phyloP scores from a whole-genome alignment of 805 yeast genomes.

The Teunomyces stri region DNA sequence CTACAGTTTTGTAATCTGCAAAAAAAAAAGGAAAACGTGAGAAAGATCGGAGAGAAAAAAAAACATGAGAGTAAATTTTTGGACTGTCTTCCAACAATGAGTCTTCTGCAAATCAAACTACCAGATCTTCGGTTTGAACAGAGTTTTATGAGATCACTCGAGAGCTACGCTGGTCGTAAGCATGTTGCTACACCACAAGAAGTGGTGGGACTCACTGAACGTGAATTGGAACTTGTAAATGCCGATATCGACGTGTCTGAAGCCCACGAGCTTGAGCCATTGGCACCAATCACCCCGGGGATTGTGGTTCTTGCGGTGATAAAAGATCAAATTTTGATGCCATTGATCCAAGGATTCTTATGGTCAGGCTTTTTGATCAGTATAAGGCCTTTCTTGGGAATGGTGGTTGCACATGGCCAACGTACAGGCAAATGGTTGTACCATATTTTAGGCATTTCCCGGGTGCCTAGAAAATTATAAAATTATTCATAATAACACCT shows the following conservation, averaged over 20 bases:
- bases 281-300: conserved; percentile 41
- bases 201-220: conserved; percentile 7
- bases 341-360: conserved; percentile 51
- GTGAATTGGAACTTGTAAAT: conserved; percentile 10
- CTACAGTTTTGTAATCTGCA: conserved; percentile 1
- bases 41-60: no score
- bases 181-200: conserved; percentile 4
- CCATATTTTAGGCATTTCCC: conserved; percentile 15
- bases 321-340: conserved; percentile 52
- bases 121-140: conserved; percentile 73
- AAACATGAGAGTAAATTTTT: no score
- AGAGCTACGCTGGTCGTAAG: conserved; percentile 25
- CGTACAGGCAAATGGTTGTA: conserved; percentile 24
- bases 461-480: not conserved
- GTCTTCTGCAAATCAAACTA: conserved; percentile 12
- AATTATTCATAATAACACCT: not conserved
- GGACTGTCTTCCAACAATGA: not conserved
- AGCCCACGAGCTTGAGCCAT: conserved; percentile 17
- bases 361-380: conserved; percentile 43
- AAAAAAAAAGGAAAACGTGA: not conserved
- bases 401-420: conserved; percentile 26
- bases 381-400: conserved; percentile 33
- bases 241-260: conserved; percentile 10
- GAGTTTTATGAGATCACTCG: conserved; percentile 44
- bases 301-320: conserved; percentile 48